These are phyloP conservation scores for Erucastrum elatum DNA, from an alignment of 345 rosid genomes.

Conservation along the genomic window DNA sequence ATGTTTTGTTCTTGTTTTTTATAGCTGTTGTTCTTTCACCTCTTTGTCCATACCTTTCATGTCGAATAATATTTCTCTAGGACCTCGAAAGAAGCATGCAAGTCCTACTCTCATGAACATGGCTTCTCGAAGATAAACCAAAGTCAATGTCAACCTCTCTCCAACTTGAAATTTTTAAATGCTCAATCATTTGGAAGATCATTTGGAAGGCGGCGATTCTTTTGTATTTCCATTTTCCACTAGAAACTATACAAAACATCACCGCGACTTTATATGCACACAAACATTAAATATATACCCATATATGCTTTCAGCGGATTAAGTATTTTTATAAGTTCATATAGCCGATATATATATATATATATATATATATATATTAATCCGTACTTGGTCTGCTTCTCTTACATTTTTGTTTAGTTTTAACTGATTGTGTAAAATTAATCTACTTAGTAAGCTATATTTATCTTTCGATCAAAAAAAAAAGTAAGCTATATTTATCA, in stretches of 20 bases:
- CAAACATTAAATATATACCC: background rate
- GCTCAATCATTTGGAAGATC: slow-evolving; percentile 34
- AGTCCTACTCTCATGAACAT: slow-evolving; percentile 17
- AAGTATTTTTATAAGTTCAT: background rate
- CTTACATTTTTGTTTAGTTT: background rate
- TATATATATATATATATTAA: background rate
- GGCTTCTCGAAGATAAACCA: slow-evolving; percentile 33
- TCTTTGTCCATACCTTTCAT: slow-evolving; percentile 5
- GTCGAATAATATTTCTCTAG: slow-evolving; percentile 11
- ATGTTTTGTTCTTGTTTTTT: slow-evolving; percentile 19
- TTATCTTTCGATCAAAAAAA: too few species aligned
- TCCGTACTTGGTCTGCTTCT: background rate
- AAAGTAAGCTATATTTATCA: too few species aligned
- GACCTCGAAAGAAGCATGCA: slow-evolving; percentile 29
- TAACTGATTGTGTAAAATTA: background rate
- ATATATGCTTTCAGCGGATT: background rate
- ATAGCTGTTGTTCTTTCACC: slow-evolving; percentile 5
- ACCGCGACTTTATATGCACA: slow-evolving; percentile 18
- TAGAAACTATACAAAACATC: slow-evolving; percentile 13
- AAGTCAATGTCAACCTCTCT: slow-evolving; percentile 33
- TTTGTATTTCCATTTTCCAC: slow-evolving; percentile 25
- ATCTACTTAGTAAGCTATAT: background rate
- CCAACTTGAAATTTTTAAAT: slow-evolving; percentile 5
- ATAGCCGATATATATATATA: background rate
- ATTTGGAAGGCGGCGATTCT: slow-evolving; percentile 34